These are phyloP conservation scores for Grosmannia penicillata DNA, from an alignment of 2,329 filamentous ascomycete genomes.

Conservation along the genomic window DNA sequence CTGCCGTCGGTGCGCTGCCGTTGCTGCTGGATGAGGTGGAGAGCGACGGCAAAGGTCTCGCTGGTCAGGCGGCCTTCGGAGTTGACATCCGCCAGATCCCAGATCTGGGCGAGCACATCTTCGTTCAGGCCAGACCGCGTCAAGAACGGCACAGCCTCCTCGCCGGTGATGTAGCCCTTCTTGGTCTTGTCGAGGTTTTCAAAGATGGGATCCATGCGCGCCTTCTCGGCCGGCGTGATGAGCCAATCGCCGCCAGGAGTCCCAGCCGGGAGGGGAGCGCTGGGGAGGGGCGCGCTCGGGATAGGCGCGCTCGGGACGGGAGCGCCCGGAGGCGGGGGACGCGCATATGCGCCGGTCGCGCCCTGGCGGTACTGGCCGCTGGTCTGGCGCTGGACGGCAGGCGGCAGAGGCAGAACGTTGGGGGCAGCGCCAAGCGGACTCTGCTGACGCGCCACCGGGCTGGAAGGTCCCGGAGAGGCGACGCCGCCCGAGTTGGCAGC, in stretches of 20 bases:
- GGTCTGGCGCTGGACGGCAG: conserved; percentile 65
- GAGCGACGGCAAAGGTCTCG: conserved; percentile 92
- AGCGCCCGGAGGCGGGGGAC: too few relatives aligned
- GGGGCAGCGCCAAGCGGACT: conserved; percentile 29
- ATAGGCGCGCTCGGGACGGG: too few relatives aligned
- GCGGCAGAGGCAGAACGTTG: neutral
- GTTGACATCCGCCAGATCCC: conserved; percentile 91
- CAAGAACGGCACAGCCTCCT: conserved; percentile 89
- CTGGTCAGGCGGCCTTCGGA: conserved; percentile 71
- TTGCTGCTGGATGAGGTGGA: conserved; percentile 92
- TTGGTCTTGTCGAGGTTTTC: conserved; percentile 66
- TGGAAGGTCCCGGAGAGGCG: conserved; percentile 9
- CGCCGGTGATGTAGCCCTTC: conserved; percentile 75
- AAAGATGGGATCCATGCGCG: conserved; percentile 77
- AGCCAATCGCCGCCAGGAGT: conserved; percentile 74
- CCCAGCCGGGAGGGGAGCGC: too few relatives aligned
- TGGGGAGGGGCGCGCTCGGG: too few relatives aligned
- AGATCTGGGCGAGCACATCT: conserved; percentile 82
- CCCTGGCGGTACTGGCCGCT: conserved; percentile 48
- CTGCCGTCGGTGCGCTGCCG: conserved; percentile 51
- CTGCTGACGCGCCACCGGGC: conserved; percentile 27
- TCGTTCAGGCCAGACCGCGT: conserved; percentile 83
- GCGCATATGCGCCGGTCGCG: too few relatives aligned
- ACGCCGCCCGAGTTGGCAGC: neutral
- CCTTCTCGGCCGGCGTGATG: conserved; percentile 70